These are phyloP conservation scores for Stephania cephalantha DNA, from an alignment of 164 flowering plant genomes.

Conservation along the genomic window DNA sequence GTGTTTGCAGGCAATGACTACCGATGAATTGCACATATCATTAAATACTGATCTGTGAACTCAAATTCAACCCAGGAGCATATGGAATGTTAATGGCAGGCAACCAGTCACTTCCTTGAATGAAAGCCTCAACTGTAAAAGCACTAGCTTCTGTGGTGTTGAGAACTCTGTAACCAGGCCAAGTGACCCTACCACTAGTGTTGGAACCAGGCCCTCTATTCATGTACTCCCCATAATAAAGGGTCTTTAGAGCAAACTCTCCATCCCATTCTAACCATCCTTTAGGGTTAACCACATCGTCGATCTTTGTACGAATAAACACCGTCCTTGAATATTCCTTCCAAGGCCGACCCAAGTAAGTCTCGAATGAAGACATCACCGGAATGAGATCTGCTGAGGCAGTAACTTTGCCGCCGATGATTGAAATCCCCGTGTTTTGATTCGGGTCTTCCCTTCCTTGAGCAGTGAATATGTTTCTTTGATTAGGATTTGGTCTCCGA, in stretches of 20 bases:
- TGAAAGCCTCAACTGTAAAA: slow-evolving; percentile 53
- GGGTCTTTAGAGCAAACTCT: slow-evolving; percentile 51
- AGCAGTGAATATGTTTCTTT: slow-evolving; percentile 66
- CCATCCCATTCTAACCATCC: slow-evolving; percentile 83
- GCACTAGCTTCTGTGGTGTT: slow-evolving; percentile 49
- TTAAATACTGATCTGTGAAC: not conserved
- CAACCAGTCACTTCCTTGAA: slow-evolving; percentile 65
- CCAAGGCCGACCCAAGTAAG: slow-evolving; percentile 90
- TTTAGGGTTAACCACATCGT: slow-evolving; percentile 43
- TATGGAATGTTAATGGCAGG: slow-evolving; percentile 38
- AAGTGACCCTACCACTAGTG: slow-evolving; percentile 53
- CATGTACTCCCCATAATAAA: slow-evolving; percentile 72
- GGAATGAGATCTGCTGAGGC: slow-evolving; percentile 63
- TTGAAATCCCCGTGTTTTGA: slow-evolving; percentile 74
- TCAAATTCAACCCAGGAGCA: slow-evolving; percentile 32
- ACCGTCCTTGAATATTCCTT: slow-evolving; percentile 68
- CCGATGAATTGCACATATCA: not conserved
- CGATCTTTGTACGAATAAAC: slow-evolving; percentile 36
- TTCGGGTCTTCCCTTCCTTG: slow-evolving; percentile 80
- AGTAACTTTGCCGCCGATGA: slow-evolving; percentile 47
- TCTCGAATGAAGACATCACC: slow-evolving; percentile 28
- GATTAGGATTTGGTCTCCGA: slow-evolving; percentile 38
- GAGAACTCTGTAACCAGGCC: slow-evolving; percentile 73
- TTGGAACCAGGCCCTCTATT: slow-evolving; percentile 72
- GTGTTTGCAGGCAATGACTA: not conserved